Conservation (phyloP, 805 yeast genomes). For the Scheffersomyces spartinae region DNA sequence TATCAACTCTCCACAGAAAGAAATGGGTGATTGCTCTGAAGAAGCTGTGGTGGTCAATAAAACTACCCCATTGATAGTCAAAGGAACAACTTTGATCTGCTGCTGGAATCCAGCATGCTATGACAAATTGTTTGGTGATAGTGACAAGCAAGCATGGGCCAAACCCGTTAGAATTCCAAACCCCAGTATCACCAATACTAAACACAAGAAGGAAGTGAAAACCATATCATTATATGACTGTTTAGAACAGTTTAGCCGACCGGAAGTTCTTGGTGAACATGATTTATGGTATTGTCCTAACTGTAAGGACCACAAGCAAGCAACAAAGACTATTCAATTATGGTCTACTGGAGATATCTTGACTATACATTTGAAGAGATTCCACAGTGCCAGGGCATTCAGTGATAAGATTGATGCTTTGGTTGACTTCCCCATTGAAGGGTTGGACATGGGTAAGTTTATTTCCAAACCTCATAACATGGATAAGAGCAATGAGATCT, state of each 20-base stretch:
- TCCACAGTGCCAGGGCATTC: constrained; percentile 71
- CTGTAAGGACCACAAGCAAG: constrained; percentile 83
- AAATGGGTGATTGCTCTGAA: no score
- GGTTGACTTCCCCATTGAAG: constrained; percentile 81
- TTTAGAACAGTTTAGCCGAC: constrained; percentile 56
- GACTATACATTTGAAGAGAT: constrained; percentile 82
- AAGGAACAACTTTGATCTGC: constrained; percentile 43
- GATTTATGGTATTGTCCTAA: constrained; percentile 92
- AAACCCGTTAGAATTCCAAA: no score
- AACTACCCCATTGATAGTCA: no score
- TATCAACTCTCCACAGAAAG: no score
- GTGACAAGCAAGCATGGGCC: constrained; percentile 46
- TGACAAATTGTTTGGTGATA: constrained; percentile 41
- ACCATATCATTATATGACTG: constrained; percentile 55
- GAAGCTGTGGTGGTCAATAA: constrained; percentile 10
- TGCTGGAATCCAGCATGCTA: constrained; percentile 49
- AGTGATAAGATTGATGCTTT: constrained; percentile 82
- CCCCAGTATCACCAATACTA: no score
- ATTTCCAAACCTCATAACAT: constrained; percentile 27
- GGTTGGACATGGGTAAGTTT: constrained; percentile 59
- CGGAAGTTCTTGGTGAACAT: constrained; percentile 78
- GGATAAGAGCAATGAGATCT: constrained; percentile 29
- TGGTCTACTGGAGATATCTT: constrained; percentile 93
- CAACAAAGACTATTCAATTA: constrained; percentile 79
- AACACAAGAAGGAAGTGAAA: no score